Conservation (phyloP, 1,284 basidiomycete species). For the Ceratobasidium sp. region DNA sequence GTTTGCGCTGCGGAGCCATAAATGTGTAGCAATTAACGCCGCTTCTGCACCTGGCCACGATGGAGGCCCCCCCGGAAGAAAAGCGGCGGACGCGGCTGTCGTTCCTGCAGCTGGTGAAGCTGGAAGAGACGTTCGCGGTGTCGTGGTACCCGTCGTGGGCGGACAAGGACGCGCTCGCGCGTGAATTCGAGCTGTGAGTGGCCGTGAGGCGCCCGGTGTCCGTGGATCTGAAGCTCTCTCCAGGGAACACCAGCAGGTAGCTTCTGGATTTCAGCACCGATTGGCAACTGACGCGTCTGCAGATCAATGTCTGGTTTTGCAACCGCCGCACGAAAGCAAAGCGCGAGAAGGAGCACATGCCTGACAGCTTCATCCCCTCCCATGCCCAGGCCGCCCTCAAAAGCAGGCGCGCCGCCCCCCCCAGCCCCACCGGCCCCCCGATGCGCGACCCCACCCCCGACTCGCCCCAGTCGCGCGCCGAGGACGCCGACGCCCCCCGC, state of each 20-base stretch:
- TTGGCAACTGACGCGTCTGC: constrained; percentile 21
- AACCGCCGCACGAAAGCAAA: constrained; percentile 42
- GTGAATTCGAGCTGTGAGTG: constrained; percentile 34
- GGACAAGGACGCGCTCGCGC: constrained; percentile 19
- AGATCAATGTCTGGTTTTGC: constrained; percentile 43
- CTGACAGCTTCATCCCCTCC: constrained; percentile 36
- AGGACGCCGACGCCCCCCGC: neutral
- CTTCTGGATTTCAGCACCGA: constrained; percentile 37
- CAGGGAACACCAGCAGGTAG: constrained; percentile 44
- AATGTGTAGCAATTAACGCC: no score
- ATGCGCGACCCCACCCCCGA: constrained; percentile 19
- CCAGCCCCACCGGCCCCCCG: constrained; percentile 14
- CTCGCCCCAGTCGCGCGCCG: constrained; percentile 25
- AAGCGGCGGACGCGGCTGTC: constrained; percentile 18
- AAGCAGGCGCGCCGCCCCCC: constrained; percentile 12
- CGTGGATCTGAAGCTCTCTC: constrained; percentile 32
- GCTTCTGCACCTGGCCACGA: neutral
- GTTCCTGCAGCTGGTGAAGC: constrained; percentile 22
- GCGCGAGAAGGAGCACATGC: constrained; percentile 34
- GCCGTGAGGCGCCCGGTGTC: constrained; percentile 9
- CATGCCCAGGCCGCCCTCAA: constrained; percentile 40
- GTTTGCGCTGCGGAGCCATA: neutral
- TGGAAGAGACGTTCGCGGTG: constrained; percentile 8
- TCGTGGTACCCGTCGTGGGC: constrained; percentile 31
- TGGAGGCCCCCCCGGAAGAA: neutral